phyloP scores from a whole-genome alignment of 805 yeast species.

The Yarrowia divulgata region DNA sequence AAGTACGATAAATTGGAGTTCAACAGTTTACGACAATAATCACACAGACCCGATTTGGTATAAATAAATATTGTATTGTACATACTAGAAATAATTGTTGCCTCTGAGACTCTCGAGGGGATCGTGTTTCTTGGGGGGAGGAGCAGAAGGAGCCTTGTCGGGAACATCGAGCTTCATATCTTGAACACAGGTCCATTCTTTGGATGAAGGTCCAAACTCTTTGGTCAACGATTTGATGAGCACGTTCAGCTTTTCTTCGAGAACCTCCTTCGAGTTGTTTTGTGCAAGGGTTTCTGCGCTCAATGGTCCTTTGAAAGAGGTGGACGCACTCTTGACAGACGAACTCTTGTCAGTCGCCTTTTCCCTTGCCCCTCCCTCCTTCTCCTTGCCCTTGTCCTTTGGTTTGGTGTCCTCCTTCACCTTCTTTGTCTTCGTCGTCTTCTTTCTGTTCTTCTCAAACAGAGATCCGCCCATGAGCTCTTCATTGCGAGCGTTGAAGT shows the following conservation, averaged over 20 bases:
- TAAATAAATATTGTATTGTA: slow-evolving; percentile 28
- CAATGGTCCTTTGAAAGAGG: background rate
- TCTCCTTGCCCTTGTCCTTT: background rate
- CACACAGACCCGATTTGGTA: background rate
- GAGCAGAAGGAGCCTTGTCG: background rate
- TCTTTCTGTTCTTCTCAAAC: slow-evolving; percentile 25
- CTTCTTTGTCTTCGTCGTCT: slow-evolving; percentile 11
- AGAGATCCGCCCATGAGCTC: slow-evolving; percentile 36
- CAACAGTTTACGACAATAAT: too few species aligned
- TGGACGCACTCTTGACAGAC: too few species aligned
- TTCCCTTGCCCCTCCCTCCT: too few species aligned
- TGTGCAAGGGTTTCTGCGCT: background rate
- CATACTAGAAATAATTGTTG: slow-evolving; percentile 21
- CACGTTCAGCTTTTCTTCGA: background rate
- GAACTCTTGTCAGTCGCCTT: background rate
- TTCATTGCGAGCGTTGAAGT: slow-evolving; percentile 22
- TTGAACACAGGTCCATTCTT: background rate
- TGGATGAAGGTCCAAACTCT: background rate
- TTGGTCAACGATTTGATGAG: background rate
- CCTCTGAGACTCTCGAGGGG: slow-evolving; percentile 27
- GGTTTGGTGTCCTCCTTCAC: background rate
- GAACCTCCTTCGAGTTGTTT: background rate
- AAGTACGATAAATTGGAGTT: too few species aligned
- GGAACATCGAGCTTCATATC: slow-evolving; percentile 10
- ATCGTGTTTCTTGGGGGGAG: background rate